phyloP scores from a whole-genome alignment of 345 rosid genomes.

The Kernera saxatilis region DNA sequence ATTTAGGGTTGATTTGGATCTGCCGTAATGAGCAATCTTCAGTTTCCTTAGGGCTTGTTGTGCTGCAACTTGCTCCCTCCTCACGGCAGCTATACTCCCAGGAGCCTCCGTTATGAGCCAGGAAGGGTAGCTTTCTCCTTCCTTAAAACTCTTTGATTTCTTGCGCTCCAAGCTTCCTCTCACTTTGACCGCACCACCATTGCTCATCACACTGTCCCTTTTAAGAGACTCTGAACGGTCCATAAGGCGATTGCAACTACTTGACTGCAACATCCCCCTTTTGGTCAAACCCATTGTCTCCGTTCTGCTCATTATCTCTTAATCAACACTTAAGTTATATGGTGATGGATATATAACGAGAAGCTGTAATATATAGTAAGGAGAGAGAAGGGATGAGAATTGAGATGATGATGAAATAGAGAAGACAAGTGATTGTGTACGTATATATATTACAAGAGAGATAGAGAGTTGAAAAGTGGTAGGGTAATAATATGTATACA shows the following conservation, averaged over 20 bases:
- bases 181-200: constrained; percentile 4
- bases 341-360: not conserved
- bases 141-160: constrained; percentile 32
- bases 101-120: constrained; percentile 39
- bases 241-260: constrained; percentile 16
- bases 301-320: constrained; percentile 17
- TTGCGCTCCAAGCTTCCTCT: constrained; percentile 26
- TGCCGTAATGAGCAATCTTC: constrained; percentile 67
- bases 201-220: constrained; percentile 15
- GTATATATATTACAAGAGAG: not conserved
- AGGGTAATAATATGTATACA: not conserved
- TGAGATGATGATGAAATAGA: not conserved
- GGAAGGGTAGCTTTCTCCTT: constrained; percentile 22
- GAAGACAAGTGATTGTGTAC: constrained; percentile 11
- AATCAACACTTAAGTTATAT: not conserved
- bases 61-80: constrained; percentile 54
- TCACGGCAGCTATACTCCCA: constrained; percentile 69
- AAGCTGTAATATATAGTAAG: not conserved
- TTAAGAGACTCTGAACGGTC: constrained; percentile 20
- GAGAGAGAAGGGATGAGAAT: not conserved
- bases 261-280: constrained; percentile 14
- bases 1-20: constrained; percentile 40
- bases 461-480: constrained; percentile 2
- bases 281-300: constrained; percentile 23
- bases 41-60: constrained; percentile 43